Percentiles rank a stretch among this genome's conserved stretches.
These are phyloP conservation scores for Thermochaetoides thermophila DNA, from an alignment of 495 filamentous ascomycete species.

Conservation along the genomic window DNA sequence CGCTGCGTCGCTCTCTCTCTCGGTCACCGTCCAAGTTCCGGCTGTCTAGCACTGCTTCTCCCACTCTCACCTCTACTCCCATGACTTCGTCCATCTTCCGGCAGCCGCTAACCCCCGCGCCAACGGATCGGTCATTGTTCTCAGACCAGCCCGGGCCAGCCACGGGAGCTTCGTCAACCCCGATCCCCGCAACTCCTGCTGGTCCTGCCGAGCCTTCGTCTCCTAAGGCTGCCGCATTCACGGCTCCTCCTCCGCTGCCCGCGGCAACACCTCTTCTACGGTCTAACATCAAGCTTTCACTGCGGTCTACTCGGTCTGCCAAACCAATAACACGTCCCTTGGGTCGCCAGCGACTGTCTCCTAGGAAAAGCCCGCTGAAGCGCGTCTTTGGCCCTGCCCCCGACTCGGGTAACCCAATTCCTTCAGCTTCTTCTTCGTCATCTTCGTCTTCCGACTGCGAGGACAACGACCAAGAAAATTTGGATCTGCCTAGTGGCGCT, in stretches of 20 bases:
- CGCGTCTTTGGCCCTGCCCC: conserved; percentile 54
- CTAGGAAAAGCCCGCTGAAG: conserved; percentile 62
- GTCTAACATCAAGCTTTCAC: conserved; percentile 35
- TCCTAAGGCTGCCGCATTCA: conserved; percentile 4
- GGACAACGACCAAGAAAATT: conserved; percentile 43
- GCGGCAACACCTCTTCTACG: conserved; percentile 24
- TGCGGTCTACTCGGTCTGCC: conserved; percentile 34
- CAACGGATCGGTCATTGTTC: conserved; percentile 4
- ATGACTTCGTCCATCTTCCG: conserved; percentile 4
- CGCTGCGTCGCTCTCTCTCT: conserved; percentile 70
- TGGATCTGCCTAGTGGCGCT: conserved; percentile 17
- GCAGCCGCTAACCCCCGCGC: conserved; percentile 6
- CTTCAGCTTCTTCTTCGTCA: too few relatives aligned
- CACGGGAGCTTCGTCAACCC: conserved; percentile 16
- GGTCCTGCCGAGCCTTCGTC: neutral
- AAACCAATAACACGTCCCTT: conserved; percentile 32
- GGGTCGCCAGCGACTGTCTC: conserved; percentile 41
- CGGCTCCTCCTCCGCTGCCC: conserved; percentile 20
- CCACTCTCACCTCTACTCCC: too few relatives aligned
- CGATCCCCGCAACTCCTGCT: conserved; percentile 11
- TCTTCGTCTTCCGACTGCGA: conserved; percentile 19
- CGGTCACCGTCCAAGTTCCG: conserved; percentile 77
- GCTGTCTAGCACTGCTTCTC: conserved; percentile 24
- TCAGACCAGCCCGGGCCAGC: conserved; percentile 4
- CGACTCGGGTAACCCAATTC: conserved; percentile 54